Conservation (phyloP, 768 basidiomycete genomes). For the Russula lepida region DNA sequence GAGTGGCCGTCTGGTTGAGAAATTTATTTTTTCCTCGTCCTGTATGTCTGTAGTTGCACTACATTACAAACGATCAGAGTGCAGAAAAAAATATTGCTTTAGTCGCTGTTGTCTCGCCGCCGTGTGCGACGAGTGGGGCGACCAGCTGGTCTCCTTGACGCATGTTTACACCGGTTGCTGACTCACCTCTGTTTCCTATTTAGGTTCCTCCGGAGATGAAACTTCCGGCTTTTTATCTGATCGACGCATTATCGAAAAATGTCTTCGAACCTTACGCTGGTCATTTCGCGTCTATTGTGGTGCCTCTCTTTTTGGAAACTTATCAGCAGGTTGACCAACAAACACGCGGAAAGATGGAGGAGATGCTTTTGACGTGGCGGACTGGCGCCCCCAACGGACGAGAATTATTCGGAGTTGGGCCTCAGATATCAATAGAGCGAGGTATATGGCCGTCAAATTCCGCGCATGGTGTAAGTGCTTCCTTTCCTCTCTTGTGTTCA, state of each 20-base stretch:
- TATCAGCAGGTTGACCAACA: slow-evolving; percentile 78
- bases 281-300: slow-evolving; percentile 74
- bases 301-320: slow-evolving; percentile 77
- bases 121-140: slow-evolving; percentile 13
- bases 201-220: slow-evolving; percentile 89
- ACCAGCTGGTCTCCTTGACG: slow-evolving; percentile 20
- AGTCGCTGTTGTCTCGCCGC: slow-evolving; percentile 4
- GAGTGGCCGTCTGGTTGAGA: not conserved
- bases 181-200: slow-evolving; percentile 40
- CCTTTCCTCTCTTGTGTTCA: not conserved
- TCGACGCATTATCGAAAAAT: slow-evolving; percentile 97
- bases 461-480: slow-evolving; percentile 33
- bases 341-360: slow-evolving; percentile 93
- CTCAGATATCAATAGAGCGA: slow-evolving; percentile 78
- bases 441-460: slow-evolving; percentile 60
- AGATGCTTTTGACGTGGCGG: slow-evolving; percentile 94
- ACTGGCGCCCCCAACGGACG: slow-evolving; percentile 71
- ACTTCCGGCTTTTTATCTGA: slow-evolving; percentile 86
- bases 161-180: slow-evolving; percentile 44
- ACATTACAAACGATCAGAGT: slow-evolving; percentile 13
- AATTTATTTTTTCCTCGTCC: slow-evolving; percentile 1
- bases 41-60: slow-evolving; percentile 14
- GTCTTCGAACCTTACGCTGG: slow-evolving; percentile 87
- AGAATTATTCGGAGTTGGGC: slow-evolving; percentile 75
- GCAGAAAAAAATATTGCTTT: slow-evolving; percentile 9